Conservation (phyloP, 495 filamentous ascomycete genomes). For the Aspergillus ellipticus region DNA sequence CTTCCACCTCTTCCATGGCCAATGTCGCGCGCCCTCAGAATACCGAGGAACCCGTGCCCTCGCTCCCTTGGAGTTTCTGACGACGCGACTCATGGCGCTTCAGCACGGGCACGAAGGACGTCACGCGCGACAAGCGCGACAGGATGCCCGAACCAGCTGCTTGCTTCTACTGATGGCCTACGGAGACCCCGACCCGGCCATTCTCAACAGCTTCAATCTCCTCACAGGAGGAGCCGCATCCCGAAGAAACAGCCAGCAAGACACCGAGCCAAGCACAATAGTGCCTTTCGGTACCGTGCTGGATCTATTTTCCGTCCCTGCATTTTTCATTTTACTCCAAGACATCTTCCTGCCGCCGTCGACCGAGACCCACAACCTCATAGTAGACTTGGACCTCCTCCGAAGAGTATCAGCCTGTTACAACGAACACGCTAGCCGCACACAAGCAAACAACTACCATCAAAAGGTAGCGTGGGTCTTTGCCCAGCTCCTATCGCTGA, state of each 20-base stretch:
- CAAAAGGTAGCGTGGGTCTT: constrained; percentile 3
- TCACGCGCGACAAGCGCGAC: background rate
- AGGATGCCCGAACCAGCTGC: background rate
- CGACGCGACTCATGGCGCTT: background rate
- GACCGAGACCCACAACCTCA: background rate
- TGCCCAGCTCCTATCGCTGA: background rate
- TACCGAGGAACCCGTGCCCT: background rate
- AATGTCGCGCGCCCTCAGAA: background rate
- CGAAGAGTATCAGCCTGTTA: background rate
- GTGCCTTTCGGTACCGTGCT: background rate
- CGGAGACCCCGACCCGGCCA: background rate
- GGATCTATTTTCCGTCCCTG: constrained; percentile 2
- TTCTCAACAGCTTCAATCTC: background rate
- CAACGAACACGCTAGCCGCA: background rate
- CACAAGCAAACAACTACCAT: background rate
- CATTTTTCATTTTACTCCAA: constrained; percentile 4
- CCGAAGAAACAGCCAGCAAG: background rate
- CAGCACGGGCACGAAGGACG: background rate
- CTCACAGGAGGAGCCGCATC: background rate
- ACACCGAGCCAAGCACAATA: background rate
- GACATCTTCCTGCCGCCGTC: background rate
- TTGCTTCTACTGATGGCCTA: constrained; percentile 2
- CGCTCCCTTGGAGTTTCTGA: background rate
- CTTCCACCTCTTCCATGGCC: background rate
- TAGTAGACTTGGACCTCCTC: background rate